These are phyloP conservation scores for Colletotrichum tropicicola DNA, from an alignment of 2,329 filamentous ascomycete genomes.

Conservation along the genomic window DNA sequence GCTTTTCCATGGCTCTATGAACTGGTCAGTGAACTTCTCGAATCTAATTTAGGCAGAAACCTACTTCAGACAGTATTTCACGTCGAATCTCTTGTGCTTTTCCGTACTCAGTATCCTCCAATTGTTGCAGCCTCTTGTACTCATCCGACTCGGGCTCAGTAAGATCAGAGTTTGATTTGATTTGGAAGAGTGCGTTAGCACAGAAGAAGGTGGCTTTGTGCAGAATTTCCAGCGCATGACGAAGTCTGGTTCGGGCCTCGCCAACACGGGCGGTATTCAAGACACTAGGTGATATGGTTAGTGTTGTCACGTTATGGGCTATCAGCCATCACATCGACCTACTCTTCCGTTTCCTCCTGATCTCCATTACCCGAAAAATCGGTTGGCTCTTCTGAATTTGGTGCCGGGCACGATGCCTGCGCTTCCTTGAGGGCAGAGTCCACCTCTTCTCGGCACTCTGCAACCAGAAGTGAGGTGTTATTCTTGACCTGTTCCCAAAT, in stretches of 20 bases:
- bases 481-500: slow-evolving; percentile 72
- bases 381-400: not conserved
- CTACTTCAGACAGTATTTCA: slow-evolving; percentile 74
- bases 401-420: not conserved
- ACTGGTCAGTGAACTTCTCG: not conserved
- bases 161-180: slow-evolving; percentile 74
- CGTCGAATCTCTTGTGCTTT: slow-evolving; percentile 79
- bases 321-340: slow-evolving; percentile 48
- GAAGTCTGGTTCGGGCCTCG: slow-evolving; percentile 71
- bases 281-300: slow-evolving; percentile 68
- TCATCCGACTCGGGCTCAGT: slow-evolving; percentile 74
- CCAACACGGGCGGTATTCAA: slow-evolving; percentile 54
- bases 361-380: slow-evolving; percentile 39
- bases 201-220: slow-evolving; percentile 88
- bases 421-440: slow-evolving; percentile 52
- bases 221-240: slow-evolving; percentile 78
- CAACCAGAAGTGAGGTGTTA: slow-evolving; percentile 62
- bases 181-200: slow-evolving; percentile 84
- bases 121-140: slow-evolving; percentile 71
- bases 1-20: slow-evolving; percentile 58
- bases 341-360: slow-evolving; percentile 45
- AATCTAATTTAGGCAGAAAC: slow-evolving; percentile 32
- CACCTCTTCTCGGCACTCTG: slow-evolving; percentile 72
- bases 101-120: slow-evolving; percentile 80
- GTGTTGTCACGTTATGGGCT: slow-evolving; percentile 65